These are phyloP conservation scores for Vitis vinifera DNA, from an alignment of 164 flowering plant species.

Conservation along the genomic window ASM3070453v1 NC_081822.1:36103501-36104000, in stretches of 20 bases:
- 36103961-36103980: too few relatives aligned
- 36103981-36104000: too few relatives aligned
- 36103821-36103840: slow-evolving; percentile 62
- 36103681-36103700: slow-evolving; percentile 44
- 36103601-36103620: not conserved
- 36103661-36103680: slow-evolving; percentile 48
- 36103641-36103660: slow-evolving; percentile 56
- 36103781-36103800: slow-evolving; percentile 23
- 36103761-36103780: slow-evolving; percentile 41
- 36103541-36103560: too few relatives aligned
- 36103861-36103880: slow-evolving; percentile 54
- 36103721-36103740: slow-evolving; percentile 79
- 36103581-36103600: too few relatives aligned
- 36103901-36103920: not conserved
- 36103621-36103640: slow-evolving; percentile 60
- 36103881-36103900: not conserved
- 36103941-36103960: too few relatives aligned
- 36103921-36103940: too few relatives aligned
- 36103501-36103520: too few relatives aligned
- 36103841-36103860: slow-evolving; percentile 56
- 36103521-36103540: too few relatives aligned
- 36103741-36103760: slow-evolving; percentile 60
- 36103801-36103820: slow-evolving; percentile 44
- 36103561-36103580: too few relatives aligned
- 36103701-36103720: slow-evolving; percentile 68